Conservation (phyloP, 108 stramenopile species). For the Stephanodiscus minutulus region DNA sequence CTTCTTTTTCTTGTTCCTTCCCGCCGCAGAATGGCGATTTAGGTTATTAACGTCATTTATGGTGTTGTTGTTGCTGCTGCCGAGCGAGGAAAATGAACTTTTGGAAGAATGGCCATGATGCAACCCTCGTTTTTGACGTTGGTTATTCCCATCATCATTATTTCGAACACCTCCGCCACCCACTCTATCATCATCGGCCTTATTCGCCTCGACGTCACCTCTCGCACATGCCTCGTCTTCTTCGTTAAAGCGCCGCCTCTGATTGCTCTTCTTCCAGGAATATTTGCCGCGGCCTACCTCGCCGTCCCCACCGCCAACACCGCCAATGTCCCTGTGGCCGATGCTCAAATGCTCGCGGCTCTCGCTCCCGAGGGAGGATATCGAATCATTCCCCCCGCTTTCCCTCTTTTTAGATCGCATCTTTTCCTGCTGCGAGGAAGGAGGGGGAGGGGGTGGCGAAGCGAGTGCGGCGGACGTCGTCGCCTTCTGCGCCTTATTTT, state of each 20-base stretch:
- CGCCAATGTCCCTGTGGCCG: conserved; percentile 13
- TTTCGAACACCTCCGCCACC: background rate
- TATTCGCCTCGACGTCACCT: background rate
- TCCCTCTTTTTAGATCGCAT: conserved; percentile 35
- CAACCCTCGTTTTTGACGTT: conserved; percentile 43
- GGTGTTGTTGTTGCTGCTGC: conserved; percentile 13
- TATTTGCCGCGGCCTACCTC: background rate
- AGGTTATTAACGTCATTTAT: conserved; percentile 1
- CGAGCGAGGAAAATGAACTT: conserved; percentile 41
- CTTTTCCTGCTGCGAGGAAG: conserved; percentile 26
- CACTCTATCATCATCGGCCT: background rate
- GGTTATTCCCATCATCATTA: background rate
- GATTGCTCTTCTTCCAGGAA: conserved; percentile 52
- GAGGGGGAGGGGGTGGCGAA: background rate
- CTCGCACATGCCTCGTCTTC: conserved; percentile 2
- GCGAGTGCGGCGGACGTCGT: conserved; percentile 12
- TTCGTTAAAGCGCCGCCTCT: conserved; percentile 51
- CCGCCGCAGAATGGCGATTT: background rate
- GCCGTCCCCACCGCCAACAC: conserved; percentile 6
- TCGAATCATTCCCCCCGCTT: conserved; percentile 41
- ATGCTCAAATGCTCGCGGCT: conserved; percentile 20
- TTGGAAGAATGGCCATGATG: conserved; percentile 39
- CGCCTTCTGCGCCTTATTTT: conserved; percentile 13
- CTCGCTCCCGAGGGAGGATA: conserved; percentile 33
- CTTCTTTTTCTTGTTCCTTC: conserved; percentile 37